Evolutionary conservation across 306 rosid species (phyloP).

Genomic region (Medicago lupulina): DNA sequence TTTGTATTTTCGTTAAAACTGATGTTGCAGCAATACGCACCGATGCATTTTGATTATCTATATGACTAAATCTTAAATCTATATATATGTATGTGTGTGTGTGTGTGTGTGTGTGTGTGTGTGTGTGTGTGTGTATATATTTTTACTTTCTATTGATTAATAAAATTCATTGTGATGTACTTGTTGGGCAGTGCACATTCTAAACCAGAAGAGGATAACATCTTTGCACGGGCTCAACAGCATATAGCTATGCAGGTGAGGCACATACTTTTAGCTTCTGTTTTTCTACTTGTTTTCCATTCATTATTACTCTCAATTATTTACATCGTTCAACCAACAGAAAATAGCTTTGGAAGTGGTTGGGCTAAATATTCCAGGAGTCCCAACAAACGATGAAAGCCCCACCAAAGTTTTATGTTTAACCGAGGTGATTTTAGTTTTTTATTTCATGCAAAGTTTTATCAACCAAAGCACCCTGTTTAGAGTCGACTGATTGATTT

Average conservation of each 20-base stretch:
- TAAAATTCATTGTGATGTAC: constrained; percentile 23
- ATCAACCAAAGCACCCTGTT: constrained; percentile 10
- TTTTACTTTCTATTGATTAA: neutral
- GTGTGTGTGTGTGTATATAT: no score
- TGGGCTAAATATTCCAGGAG: constrained; percentile 56
- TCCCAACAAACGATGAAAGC: constrained; percentile 45
- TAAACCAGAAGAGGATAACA: constrained; percentile 78
- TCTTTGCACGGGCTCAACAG: constrained; percentile 77
- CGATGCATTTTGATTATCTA: constrained; percentile 4
- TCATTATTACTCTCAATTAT: constrained; percentile 6
- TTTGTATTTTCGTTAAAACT: neutral
- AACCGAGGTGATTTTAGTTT: constrained; percentile 58
- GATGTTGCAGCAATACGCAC: neutral
- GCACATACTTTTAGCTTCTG: constrained; percentile 10
- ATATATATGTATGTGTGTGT: no score
- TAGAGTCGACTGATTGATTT: constrained; percentile 18
- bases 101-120: no score
- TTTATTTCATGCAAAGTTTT: constrained; percentile 28
- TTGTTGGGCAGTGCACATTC: constrained; percentile 61
- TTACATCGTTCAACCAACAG: constrained; percentile 40
- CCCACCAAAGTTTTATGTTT: constrained; percentile 74
- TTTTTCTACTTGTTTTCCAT: constrained; percentile 12
- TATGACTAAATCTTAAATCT: constrained; percentile 4
- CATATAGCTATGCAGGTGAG: constrained; percentile 78
- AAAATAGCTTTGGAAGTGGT: constrained; percentile 69